Base-by-base conservation (phyloP, 2,329 filamentous ascomycete species). In the Oidium heveae region DNA sequence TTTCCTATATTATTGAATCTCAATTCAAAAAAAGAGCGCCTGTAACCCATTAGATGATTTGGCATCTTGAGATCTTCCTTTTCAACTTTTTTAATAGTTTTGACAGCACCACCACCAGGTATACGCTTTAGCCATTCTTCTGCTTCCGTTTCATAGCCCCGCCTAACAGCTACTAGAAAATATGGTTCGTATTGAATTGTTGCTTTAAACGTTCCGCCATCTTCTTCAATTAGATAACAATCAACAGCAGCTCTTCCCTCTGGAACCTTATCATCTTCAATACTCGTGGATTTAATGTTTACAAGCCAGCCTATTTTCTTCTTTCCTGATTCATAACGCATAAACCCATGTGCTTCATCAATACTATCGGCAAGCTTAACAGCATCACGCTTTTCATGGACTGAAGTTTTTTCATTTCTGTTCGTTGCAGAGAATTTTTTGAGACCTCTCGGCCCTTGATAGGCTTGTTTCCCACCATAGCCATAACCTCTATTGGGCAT, bases 161-260 rank as follows among this genome's bases (percentile, higher is more conserved):
- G 84, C 67, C 87, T 91, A 54, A 88, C 85, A 0, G 88, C 89
- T 54, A 98, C 79, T 57, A 98, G 69, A 62, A 98, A 94, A 70
- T 98, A 98, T 0, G 91, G 91, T 62, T 96, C 87, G 66, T 94
- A 96, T 69, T 94, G 86, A 59, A 98, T 71, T 0, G 88, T 95
- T 12, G 91, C 88, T 67, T 98, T 98, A 74, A 98, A 98, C 52
- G 81, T 78, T 15, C 86, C 79, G 55, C 65, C 76, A 63, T 94
- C 84, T 56, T 89, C 85, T 62, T 88, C 85, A 57, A 98, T 82
- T 68, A 98, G 98, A 71, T 95, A 98, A 69, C 87, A 95, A 69
- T 98, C 91, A 55, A 98, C 79, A 9, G 86, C 91, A 0, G 91
- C 84, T 59, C 86, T 80, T 39, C 91, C 91, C 6, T 86, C 85